Base-by-base conservation (phyloP, 441 rosid species). In the Adansonia rubrostipa region DNA sequence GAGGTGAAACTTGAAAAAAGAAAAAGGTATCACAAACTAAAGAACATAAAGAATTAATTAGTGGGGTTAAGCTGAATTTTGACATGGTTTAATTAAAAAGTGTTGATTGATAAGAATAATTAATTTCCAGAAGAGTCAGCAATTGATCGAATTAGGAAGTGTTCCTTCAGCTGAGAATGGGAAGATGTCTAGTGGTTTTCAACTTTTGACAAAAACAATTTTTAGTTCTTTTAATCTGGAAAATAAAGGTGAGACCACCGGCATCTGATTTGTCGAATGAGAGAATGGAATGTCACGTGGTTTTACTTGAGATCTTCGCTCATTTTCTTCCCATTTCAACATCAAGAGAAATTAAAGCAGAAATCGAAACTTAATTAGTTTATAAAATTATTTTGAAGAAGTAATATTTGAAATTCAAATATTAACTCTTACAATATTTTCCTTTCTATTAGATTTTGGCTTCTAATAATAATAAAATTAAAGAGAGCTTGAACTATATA, bases 261-360 rank as follows among this genome's bases (percentile, higher is more conserved):
- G 85, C 90, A 78, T 77, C 71, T 73, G 65, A 28, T 79, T 77
- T 81, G 84, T 85, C 86, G 61, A 71, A 5, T 20, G 69, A 79
- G 17, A 22, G 44, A 79, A 74, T 50, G 71, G 76, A 60, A 82
- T 20, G 84, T 75, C 50, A 78, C 66, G 72, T 81, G 76, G 36
- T 80, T 82, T 71, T 75, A 77, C 28, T 20, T 22, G 75, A n/a
- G 1, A 51, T 20, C 20, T 33, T 6, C 0, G 0, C 77, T 84
- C 81, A 1, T 68, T 79, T 80, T 86, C 62, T 80, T 61, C 48
- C 6, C 5, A 9, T 79, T 71, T 82, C 85, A 63, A 77, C 65
- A 13, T 61, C 81, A 60, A n/a, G 15, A 51, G 54, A 50, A 50
- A 50, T 50, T 50, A 3, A 13, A 50, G 33, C 33, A 28, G 33